Percentiles rank a stretch among this genome's conserved stretches.
Evolutionary conservation across 2,329 filamentous ascomycete species (phyloP).

Genomic region (Epichloe coenophiala): DNA sequence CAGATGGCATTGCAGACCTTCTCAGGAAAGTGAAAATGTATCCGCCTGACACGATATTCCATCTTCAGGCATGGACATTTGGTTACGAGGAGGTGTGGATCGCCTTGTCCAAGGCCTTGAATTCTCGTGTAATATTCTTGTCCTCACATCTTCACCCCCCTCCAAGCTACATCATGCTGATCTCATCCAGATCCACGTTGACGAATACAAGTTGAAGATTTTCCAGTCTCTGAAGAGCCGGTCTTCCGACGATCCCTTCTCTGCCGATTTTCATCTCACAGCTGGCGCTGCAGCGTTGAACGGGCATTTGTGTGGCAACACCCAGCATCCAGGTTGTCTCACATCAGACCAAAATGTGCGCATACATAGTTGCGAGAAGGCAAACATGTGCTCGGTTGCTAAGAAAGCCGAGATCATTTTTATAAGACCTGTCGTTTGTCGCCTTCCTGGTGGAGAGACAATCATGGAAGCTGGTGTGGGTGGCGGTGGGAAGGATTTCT

Average conservation of each 20-base stretch:
- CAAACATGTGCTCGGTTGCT: conserved; percentile 42
- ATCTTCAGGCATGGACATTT: conserved; percentile 83
- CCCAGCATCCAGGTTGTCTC: conserved; percentile 54
- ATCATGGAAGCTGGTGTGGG: conserved; percentile 64
- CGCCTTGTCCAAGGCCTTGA: conserved; percentile 57
- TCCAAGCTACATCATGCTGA: conserved; percentile 5
- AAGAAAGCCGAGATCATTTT: conserved; percentile 45
- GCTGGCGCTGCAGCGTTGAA: conserved; percentile 54
- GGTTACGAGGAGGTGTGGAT: conserved; percentile 86
- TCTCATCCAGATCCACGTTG: conserved; percentile 56
- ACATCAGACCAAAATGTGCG: conserved; percentile 48
- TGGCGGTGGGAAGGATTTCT: conserved; percentile 64
- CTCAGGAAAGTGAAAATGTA: conserved; percentile 54
- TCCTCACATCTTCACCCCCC: not conserved
- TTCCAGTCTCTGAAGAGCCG: conserved; percentile 50
- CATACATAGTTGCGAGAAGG: conserved; percentile 78
- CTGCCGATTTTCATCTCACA: conserved; percentile 28
- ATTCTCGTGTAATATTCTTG: conserved; percentile 38
- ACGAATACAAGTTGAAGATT: conserved; percentile 62
- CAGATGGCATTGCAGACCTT: conserved; percentile 63
- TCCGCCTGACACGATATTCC: conserved; percentile 62
- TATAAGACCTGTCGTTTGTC: conserved; percentile 67
- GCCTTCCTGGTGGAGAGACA: conserved; percentile 43
- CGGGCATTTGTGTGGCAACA: conserved; percentile 66
- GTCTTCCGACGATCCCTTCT: conserved; percentile 24